phyloP scores from a whole-genome alignment of 345 rosid genomes.

The Eucalyptus sp. region DNA sequence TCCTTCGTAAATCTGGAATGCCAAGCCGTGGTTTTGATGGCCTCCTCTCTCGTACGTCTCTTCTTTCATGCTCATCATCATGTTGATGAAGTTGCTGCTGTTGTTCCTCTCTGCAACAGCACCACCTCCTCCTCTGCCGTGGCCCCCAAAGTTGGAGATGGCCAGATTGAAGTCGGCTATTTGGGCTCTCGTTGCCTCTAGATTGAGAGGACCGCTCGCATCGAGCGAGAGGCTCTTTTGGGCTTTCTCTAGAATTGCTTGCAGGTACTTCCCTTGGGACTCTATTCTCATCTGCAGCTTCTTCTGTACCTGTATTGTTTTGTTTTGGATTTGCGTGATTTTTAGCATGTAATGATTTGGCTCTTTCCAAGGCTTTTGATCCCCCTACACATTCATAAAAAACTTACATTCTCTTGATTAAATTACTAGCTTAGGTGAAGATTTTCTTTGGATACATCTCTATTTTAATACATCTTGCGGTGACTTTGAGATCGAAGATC shows the following conservation, averaged over 20 bases:
- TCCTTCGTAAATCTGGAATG: constrained; percentile 1
- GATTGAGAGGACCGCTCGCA: constrained; percentile 4
- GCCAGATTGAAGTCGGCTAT: constrained; percentile 35
- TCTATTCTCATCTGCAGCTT: constrained; percentile 80
- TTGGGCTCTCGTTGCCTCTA: constrained; percentile 8
- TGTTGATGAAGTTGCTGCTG: neutral
- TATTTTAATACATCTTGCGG: neutral
- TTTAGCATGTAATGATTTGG: neutral
- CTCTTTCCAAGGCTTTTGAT: neutral
- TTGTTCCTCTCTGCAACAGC: constrained; percentile 1
- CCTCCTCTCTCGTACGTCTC: neutral
- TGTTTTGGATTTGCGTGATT: neutral
- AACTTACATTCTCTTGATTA: neutral
- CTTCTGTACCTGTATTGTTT: constrained; percentile 42
- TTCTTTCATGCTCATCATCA: neutral
- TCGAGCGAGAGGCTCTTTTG: constrained; percentile 35
- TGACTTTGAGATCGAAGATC: neutral
- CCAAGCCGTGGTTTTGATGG: neutral
- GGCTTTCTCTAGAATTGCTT: constrained; percentile 64
- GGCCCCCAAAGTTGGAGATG: constrained; percentile 23
- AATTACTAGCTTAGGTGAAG: neutral
- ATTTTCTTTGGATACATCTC: neutral
- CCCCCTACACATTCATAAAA: neutral
- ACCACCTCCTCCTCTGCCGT: neutral
- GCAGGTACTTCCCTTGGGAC: constrained; percentile 77